These are phyloP conservation scores for Aspergillus kassunensis DNA, from an alignment of 495 filamentous ascomycete species.

Conservation along the genomic window DNA sequence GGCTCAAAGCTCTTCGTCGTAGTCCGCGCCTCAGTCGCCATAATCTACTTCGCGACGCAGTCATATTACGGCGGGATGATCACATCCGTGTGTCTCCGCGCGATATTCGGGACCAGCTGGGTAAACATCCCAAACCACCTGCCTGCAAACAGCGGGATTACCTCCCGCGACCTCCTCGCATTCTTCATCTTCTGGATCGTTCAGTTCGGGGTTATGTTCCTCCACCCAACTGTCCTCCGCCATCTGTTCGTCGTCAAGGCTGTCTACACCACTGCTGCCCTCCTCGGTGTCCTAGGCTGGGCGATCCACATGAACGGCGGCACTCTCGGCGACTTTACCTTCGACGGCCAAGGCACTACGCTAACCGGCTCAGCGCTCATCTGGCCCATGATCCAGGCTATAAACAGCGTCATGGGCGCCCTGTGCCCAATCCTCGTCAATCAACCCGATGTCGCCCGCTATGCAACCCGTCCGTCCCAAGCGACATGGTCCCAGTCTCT, in stretches of 20 bases:
- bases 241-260: slow-evolving; percentile 11
- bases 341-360: slow-evolving; percentile 18
- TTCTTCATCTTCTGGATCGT: slow-evolving; percentile 51
- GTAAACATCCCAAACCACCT: slow-evolving; percentile 55
- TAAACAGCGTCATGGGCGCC: slow-evolving; percentile 15
- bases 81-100: slow-evolving; percentile 51
- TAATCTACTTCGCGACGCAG: slow-evolving; percentile 7
- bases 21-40: neutral
- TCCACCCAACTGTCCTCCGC: slow-evolving; percentile 19
- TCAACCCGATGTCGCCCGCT: slow-evolving; percentile 30
- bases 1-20: slow-evolving; percentile 1
- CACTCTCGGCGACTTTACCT: slow-evolving; percentile 12
- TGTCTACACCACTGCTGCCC: neutral
- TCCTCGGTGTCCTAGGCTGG: neutral
- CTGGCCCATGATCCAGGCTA: slow-evolving; percentile 10
- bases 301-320: neutral
- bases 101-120: slow-evolving; percentile 59
- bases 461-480: slow-evolving; percentile 15
- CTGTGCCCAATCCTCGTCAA: slow-evolving; percentile 18
- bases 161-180: slow-evolving; percentile 52
- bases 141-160: slow-evolving; percentile 48
- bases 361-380: slow-evolving; percentile 15
- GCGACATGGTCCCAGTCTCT: slow-evolving; percentile 10
- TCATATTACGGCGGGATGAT: slow-evolving; percentile 5
- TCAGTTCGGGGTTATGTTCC: slow-evolving; percentile 25